Conservation (phyloP, 768 basidiomycete species). For the Lactifluus hygrophoroides region DNA sequence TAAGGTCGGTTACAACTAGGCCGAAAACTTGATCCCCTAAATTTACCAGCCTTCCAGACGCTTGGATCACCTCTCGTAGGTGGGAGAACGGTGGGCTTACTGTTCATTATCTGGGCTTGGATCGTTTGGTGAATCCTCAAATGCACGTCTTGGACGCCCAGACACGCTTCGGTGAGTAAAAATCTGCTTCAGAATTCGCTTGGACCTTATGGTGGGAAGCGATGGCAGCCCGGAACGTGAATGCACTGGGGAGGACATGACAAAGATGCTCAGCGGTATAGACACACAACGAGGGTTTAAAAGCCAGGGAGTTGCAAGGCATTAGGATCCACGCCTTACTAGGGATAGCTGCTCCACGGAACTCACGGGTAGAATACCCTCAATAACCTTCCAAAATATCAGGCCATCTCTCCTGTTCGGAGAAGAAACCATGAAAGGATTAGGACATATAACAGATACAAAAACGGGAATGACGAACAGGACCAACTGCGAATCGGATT, state of each 20-base stretch:
- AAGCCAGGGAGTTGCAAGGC: not conserved
- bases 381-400: not conserved
- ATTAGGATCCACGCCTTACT: conserved; percentile 4
- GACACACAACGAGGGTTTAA: not conserved
- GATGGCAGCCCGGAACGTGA: not conserved
- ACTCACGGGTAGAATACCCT: not conserved
- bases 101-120: conserved; percentile 9
- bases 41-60: not conserved
- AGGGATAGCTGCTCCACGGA: conserved; percentile 1
- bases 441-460: not conserved
- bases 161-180: conserved; percentile 12
- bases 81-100: not conserved
- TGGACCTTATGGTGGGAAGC: conserved; percentile 3
- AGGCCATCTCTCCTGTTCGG: not conserved
- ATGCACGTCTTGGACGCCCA: conserved; percentile 3
- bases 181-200: not conserved
- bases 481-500: not conserved
- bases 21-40: conserved; percentile 11
- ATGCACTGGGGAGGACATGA: not conserved
- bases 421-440: conserved; percentile 1
- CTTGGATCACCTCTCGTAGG: not conserved
- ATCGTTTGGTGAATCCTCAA: conserved; percentile 6
- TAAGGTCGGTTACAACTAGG: conserved; percentile 9
- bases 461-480: not conserved
- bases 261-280: not conserved